Evolutionary conservation across 179 eudicot genomes (phyloP).

Genomic region (Amaranthus tricolor): DNA sequence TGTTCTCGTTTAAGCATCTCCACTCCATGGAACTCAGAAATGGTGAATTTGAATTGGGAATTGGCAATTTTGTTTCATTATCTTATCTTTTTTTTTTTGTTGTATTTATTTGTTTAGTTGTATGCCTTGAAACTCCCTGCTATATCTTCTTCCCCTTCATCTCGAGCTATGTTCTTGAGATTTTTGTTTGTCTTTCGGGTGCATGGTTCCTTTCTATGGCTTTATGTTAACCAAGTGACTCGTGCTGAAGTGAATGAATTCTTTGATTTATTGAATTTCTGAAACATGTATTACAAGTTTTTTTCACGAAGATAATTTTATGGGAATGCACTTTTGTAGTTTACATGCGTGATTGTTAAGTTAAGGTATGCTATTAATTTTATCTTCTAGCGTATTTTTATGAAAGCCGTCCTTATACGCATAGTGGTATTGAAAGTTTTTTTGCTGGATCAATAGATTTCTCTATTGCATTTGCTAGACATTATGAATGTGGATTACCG

Average conservation of each 20-base stretch:
- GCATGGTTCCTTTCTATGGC: not conserved
- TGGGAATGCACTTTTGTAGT: not conserved
- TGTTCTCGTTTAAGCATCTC: not conserved
- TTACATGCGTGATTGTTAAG: not conserved
- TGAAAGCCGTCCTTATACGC: not conserved
- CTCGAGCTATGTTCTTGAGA: no score
- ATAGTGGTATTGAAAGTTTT: not conserved
- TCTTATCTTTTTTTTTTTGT: not conserved
- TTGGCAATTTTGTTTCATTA: not conserved
- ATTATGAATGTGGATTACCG: conserved; percentile 24
- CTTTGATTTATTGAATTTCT: not conserved
- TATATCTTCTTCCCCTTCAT: not conserved
- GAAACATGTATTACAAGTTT: not conserved
- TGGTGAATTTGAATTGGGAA: not conserved
- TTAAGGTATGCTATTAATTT: not conserved
- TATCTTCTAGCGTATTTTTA: not conserved
- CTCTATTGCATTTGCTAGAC: conserved; percentile 6
- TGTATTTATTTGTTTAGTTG: not conserved
- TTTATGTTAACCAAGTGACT: not conserved
- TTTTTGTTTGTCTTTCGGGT: not conserved
- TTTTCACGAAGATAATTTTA: not conserved
- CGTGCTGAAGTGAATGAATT: not conserved
- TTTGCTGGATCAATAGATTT: not conserved
- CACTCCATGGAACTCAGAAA: no score
- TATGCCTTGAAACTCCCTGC: not conserved